Evolutionary conservation across 257 asterid genomes (phyloP), one percentile per base, ranked within the genome.

Genomic region (Jacaranda copaia): DNA sequence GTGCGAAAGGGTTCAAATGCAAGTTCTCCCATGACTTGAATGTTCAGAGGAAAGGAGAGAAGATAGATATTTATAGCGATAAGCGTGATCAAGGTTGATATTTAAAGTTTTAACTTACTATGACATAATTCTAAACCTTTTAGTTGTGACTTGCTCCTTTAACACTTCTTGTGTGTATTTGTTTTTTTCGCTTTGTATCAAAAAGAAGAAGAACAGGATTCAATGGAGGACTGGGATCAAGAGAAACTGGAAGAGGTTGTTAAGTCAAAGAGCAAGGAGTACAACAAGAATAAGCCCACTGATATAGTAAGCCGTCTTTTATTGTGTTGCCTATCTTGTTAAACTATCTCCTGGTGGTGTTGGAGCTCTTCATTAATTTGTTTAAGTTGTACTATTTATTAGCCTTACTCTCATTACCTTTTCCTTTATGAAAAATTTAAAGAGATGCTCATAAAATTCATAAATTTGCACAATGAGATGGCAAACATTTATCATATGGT

Each of bases 141-240:
- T 63, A 10, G 6, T 19, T 36, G 10, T 57, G 19, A 3, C 13
- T 56, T 48, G 10, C 9, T 56, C 15, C 52, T 75, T 61, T 63
- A 59, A 51, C 77, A 38, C 56, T 53, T 60, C 57, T 70, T 51
- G 1, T 46, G 36, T 60, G 7, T 55, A 67, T 81, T 55, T 12
- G 49, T 39, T 42, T 18, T 35, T 63, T 55, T 77, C 40, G 49
- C 78, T 62, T 40, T 64, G 35, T 49, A 51, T 63, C 8, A 63
- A 13, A 70, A 70, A 78, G 76, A 77, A 16, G 51, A 81, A 40
- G 74, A 64, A n/a, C 53, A 76, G 46, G 92, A 77, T 70, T 88
- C 97, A 0, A 95, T 96, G 99, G 99, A 91, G 67, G 98, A 96
- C 49, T 96, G 99, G 98, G 98, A 94, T 83, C 96, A 78, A 79